Conservation (phyloP, 2,329 filamentous ascomycete genomes). For the Fusarium vanettenii region DNA sequence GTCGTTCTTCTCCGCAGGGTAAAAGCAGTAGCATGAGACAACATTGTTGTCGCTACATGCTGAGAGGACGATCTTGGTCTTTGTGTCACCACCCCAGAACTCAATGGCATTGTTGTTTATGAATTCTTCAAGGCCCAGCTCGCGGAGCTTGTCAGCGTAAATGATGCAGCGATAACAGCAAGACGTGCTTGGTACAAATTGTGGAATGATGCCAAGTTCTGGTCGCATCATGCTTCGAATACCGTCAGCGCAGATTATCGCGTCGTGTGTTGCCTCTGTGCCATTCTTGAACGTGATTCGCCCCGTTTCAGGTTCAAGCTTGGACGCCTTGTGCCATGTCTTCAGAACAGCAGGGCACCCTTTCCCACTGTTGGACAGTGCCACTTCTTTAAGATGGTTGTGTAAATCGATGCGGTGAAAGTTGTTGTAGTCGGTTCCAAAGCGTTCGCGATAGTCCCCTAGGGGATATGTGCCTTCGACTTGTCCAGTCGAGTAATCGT, state of each 20-base stretch:
- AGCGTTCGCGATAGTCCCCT: constrained; percentile 69
- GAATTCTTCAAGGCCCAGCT: constrained; percentile 68
- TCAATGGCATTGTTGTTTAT: constrained; percentile 67
- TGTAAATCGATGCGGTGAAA: constrained; percentile 75
- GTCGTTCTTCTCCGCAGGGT: constrained; percentile 67
- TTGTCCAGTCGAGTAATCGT: constrained; percentile 72
- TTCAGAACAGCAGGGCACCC: constrained; percentile 62
- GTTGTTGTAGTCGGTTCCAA: constrained; percentile 72
- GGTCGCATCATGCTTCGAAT: constrained; percentile 69
- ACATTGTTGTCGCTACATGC: constrained; percentile 71
- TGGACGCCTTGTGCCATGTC: constrained; percentile 63
- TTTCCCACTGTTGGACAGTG: constrained; percentile 60
- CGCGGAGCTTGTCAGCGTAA: constrained; percentile 62
- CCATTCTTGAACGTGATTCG: constrained; percentile 60
- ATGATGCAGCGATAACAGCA: constrained; percentile 73
- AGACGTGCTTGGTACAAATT: constrained; percentile 63
- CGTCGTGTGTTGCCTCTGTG: constrained; percentile 59
- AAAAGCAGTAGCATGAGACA: constrained; percentile 75
- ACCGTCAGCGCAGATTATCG: constrained; percentile 70
- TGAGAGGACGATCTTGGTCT: constrained; percentile 73
- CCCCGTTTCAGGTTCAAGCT: constrained; percentile 56
- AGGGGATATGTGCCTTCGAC: constrained; percentile 68
- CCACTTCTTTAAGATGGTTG: constrained; percentile 68
- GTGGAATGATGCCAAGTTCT: constrained; percentile 65
- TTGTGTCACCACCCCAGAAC: constrained; percentile 73